Evolutionary conservation across 2,329 filamentous ascomycete genomes (phyloP).

Genomic region (Sarocladiaceae sp.): DNA sequence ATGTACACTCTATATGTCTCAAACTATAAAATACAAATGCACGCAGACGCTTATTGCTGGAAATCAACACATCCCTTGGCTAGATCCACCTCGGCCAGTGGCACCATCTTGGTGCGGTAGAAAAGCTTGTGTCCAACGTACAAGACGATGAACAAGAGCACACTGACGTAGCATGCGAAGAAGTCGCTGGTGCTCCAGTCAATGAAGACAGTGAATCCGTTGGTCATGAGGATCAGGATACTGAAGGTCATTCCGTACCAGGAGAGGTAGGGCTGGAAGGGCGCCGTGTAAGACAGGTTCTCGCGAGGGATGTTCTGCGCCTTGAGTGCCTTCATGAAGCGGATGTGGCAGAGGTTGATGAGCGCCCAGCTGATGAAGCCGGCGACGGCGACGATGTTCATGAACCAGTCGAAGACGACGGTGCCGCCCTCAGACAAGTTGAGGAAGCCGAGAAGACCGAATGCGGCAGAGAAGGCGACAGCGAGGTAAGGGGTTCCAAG

Average conservation of each 20-base stretch:
- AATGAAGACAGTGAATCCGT: conserved; percentile 64
- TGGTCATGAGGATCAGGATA: conserved; percentile 57
- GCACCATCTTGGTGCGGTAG: conserved; percentile 32
- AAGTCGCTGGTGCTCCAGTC: conserved; percentile 54
- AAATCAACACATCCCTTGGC: conserved; percentile 17
- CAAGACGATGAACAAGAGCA: conserved; percentile 56
- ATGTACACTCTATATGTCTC: too few species aligned
- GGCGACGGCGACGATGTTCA: conserved; percentile 63
- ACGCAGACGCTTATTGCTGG: background rate
- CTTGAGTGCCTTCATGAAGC: conserved; percentile 55
- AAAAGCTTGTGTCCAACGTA: conserved; percentile 55
- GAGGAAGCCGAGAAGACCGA: conserved; percentile 61
- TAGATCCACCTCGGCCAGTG: conserved; percentile 30
- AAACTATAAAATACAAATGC: too few species aligned
- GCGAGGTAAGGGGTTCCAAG: conserved; percentile 57
- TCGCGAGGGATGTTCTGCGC: conserved; percentile 51
- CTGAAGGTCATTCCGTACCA: conserved; percentile 63
- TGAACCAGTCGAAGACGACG: conserved; percentile 64
- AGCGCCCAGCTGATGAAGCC: conserved; percentile 66
- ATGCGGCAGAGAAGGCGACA: conserved; percentile 45
- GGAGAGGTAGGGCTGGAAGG: conserved; percentile 57
- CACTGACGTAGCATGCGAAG: conserved; percentile 57
- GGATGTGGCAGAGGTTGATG: conserved; percentile 58
- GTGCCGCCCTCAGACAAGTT: conserved; percentile 54
- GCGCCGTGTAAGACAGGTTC: conserved; percentile 53